These are phyloP conservation scores for Exophiala dermatitidis DNA, from an alignment of 2,329 filamentous ascomycete genomes.

Conservation along the genomic window DNA sequence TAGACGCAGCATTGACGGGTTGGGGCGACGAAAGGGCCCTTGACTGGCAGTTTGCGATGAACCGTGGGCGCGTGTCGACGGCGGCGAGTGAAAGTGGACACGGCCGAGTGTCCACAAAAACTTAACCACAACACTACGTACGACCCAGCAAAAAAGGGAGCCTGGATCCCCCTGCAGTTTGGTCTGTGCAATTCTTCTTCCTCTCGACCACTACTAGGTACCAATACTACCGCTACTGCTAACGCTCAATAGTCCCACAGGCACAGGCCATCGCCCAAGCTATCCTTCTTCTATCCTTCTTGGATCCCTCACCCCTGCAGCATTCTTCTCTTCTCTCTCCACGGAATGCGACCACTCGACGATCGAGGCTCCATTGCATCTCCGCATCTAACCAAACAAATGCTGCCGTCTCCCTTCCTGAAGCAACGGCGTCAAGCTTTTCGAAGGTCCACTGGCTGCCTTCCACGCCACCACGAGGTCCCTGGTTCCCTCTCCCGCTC, in stretches of 20 bases:
- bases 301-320: not conserved
- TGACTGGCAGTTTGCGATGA: not conserved
- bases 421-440: conserved; percentile 12
- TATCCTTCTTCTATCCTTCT: not conserved
- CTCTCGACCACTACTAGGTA: too few relatives aligned
- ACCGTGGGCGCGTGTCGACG: not conserved
- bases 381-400: not conserved
- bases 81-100: too few relatives aligned
- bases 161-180: too few relatives aligned
- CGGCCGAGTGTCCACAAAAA: too few relatives aligned
- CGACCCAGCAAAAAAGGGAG: too few relatives aligned
- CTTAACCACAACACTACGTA: too few relatives aligned
- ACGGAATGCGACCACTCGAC: not conserved
- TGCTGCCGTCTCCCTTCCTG: not conserved
- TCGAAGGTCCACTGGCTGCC: not conserved
- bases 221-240: too few relatives aligned
- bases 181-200: too few relatives aligned
- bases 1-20: not conserved
- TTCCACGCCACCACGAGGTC: not conserved
- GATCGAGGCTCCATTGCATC: not conserved
- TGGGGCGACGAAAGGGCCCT: not conserved
- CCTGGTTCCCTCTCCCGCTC: conserved; percentile 3
- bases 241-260: not conserved
- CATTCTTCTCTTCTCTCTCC: not conserved
- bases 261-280: not conserved